Evolutionary conservation across 2,329 filamentous ascomycete species (phyloP).

Genomic region (Aschersonia sp.): DNA sequence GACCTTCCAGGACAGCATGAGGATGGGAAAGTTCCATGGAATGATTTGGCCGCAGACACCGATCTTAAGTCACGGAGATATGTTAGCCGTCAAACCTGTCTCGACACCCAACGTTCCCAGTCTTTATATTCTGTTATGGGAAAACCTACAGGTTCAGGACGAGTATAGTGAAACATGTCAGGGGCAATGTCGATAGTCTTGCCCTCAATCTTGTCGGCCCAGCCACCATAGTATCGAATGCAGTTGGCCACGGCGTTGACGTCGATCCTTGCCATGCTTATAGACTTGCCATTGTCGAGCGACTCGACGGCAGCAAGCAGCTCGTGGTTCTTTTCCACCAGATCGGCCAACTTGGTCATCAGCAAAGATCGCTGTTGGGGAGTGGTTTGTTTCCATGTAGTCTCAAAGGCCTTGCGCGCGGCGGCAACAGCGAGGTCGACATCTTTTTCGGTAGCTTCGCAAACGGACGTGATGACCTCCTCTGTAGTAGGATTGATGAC

Average conservation of each 20-base stretch:
- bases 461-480: slow-evolving; percentile 68
- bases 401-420: slow-evolving; percentile 75
- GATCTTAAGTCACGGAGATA: slow-evolving; percentile 19
- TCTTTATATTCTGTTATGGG: too few species aligned
- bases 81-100: not conserved
- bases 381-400: slow-evolving; percentile 50
- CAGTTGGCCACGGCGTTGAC: slow-evolving; percentile 51
- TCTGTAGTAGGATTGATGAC: slow-evolving; percentile 81
- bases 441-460: slow-evolving; percentile 82
- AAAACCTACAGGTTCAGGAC: slow-evolving; percentile 50
- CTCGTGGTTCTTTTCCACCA: slow-evolving; percentile 65
- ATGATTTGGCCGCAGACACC: slow-evolving; percentile 81
- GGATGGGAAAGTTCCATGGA: slow-evolving; percentile 76
- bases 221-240: slow-evolving; percentile 65
- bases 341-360: slow-evolving; percentile 63
- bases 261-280: slow-evolving; percentile 63
- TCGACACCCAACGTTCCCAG: not conserved
- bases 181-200: slow-evolving; percentile 70
- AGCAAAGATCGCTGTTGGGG: slow-evolving; percentile 57
- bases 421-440: slow-evolving; percentile 67
- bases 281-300: slow-evolving; percentile 77
- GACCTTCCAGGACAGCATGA: slow-evolving; percentile 77
- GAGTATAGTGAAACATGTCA: slow-evolving; percentile 72
- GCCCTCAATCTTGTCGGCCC: slow-evolving; percentile 83
- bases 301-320: slow-evolving; percentile 71